These are phyloP conservation scores for Fusarium foetens DNA, from an alignment of 2,329 filamentous ascomycete species.

Conservation along the genomic window DNA sequence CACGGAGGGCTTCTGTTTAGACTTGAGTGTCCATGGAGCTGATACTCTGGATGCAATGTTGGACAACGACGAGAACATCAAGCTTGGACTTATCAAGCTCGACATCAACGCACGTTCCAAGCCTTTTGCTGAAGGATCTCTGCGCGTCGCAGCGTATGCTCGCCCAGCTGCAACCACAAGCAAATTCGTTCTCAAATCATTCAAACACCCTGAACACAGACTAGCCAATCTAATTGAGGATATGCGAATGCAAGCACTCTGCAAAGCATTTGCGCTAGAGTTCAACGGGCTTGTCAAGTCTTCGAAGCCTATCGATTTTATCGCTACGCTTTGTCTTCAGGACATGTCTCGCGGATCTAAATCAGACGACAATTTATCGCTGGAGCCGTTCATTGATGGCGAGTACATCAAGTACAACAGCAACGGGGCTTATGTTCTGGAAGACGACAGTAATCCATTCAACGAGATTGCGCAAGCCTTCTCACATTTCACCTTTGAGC, in stretches of 20 bases:
- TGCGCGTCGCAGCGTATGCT: conserved; percentile 47
- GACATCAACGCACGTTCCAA: conserved; percentile 45
- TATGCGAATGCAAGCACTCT: conserved; percentile 53
- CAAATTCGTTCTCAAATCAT: conserved; percentile 51
- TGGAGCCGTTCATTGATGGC: conserved; percentile 52
- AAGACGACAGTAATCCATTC: conserved; percentile 39
- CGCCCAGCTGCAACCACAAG: conserved; percentile 39
- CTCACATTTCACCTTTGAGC: conserved; percentile 56
- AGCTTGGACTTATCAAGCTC: conserved; percentile 46
- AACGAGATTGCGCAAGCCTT: conserved; percentile 52
- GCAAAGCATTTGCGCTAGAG: conserved; percentile 54
- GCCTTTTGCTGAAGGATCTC: conserved; percentile 45
- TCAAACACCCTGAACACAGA: conserved; percentile 28
- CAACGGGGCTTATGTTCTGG: conserved; percentile 45
- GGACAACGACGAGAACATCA: conserved; percentile 49
- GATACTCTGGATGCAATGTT: conserved; percentile 51
- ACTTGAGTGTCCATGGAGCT: conserved; percentile 41
- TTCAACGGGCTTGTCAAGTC: conserved; percentile 49
- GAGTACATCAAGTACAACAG: conserved; percentile 54
- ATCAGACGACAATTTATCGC: conserved; percentile 40
- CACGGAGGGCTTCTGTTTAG: conserved; percentile 43
- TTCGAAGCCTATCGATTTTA: conserved; percentile 44
- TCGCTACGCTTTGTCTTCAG: conserved; percentile 48
- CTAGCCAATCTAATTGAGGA: conserved; percentile 50
- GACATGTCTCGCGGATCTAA: conserved; percentile 13